Evolutionary conservation across 306 rosid genomes (phyloP), one percentile per base, ranked within the genome.

Genomic region (Arachis stenosperma): DNA sequence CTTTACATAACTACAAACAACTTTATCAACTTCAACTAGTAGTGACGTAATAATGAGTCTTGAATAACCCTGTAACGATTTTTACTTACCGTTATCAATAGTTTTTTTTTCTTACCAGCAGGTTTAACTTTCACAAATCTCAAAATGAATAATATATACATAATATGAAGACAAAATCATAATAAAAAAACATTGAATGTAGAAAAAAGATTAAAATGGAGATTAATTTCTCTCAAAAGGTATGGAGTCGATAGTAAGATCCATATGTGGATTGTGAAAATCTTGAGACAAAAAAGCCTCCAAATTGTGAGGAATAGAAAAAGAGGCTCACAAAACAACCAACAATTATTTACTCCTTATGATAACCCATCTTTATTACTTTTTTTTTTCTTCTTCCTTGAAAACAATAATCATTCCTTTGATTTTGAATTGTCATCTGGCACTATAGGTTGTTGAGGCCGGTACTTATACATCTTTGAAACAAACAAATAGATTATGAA

Each of bases 401-500:
- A 6, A 52, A n/a, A 71, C 64, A 73, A 22, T 9, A 52, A n/a
- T 74, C 64, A 73, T 8, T 61, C 77, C 67, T 75, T 78, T 65
- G 70, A 27, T 10, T 75, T 72, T 61, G 78, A 47, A 8, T 71
- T 77, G 42, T 15, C 80, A 50, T 64, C 75, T 64, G 77, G 54
- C 50, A 37, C 73, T 4, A 13, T 57, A n/a, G 64, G 65, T 6
- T 54, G 81, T 53, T 79, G 77, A 76, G 90, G 78, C 74, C 95
- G 84, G 50, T 94, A 86, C 75, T 83, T 89, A 77, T 94, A 94
- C 84, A 87, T 89, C 80, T 10, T 84, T 29, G 98, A 73, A 58
- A 80, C 91, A 54, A 88, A 48, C 78, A 94, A 22, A 73, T 94
- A 94, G 59, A 85, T 8, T 0, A 5, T 78, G 84, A 94, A 91